A percentile compares a stretch with the other conserved stretches of the same genome.
These are phyloP conservation scores for Quercus lobata DNA, from an alignment of 331 rosid genomes.

Conservation along the genomic window DNA sequence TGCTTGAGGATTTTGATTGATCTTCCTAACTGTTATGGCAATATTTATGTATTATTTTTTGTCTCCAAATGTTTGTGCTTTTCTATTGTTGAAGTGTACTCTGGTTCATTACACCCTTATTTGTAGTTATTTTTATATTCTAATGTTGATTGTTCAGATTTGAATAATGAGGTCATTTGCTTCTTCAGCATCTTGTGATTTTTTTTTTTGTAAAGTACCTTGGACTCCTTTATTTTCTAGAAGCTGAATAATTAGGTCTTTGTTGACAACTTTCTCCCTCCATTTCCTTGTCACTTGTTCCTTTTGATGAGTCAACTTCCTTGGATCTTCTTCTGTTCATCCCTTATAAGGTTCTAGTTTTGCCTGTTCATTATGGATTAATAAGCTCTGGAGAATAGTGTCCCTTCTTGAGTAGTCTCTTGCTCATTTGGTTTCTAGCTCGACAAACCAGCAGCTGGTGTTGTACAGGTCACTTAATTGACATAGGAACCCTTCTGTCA, in stretches of 20 bases:
- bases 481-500: background rate
- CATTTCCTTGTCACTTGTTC: background rate
- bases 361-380: background rate
- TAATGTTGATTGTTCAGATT: too few species aligned
- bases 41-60: background rate
- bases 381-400: background rate
- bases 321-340: background rate
- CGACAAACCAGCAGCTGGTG: too few species aligned
- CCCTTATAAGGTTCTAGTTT: too few species aligned
- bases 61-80: background rate
- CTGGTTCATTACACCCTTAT: background rate
- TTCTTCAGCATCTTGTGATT: too few species aligned
- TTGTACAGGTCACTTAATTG: background rate
- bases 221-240: too few species aligned
- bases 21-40: background rate
- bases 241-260: too few species aligned
- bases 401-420: background rate
- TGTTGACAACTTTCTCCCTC: too few species aligned
- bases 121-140: background rate
- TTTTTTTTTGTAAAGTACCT: too few species aligned
- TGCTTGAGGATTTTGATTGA: slow-evolving; percentile 9
- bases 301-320: background rate
- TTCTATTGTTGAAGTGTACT: background rate
- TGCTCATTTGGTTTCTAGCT: background rate
- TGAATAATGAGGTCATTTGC: too few species aligned